Conservation (phyloP, 345 rosid genomes). For the Raphanus sativus region DNA sequence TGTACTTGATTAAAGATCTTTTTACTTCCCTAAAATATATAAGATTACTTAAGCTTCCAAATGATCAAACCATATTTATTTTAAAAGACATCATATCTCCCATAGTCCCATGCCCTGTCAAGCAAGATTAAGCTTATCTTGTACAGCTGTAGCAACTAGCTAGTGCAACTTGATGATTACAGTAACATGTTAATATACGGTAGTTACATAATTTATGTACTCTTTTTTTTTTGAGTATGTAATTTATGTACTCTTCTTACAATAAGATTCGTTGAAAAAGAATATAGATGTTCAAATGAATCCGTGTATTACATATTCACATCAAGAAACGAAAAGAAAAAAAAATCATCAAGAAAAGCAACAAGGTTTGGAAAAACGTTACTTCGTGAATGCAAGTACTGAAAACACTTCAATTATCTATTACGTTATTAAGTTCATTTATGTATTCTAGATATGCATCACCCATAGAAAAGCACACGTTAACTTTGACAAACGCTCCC, state of each 20-base stretch:
- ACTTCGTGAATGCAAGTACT: background rate
- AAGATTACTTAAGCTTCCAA: constrained; percentile 16
- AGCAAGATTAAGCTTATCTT: constrained; percentile 28
- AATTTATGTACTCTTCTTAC: background rate
- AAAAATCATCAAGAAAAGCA: background rate
- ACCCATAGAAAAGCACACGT: no score
- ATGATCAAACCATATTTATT: background rate
- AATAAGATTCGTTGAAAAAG: background rate
- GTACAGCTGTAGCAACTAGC: constrained; percentile 12
- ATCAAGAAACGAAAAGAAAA: background rate
- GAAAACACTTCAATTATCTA: background rate
- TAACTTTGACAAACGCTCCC: no score
- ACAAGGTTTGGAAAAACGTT: background rate
- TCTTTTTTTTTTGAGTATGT: background rate
- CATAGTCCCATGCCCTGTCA: constrained; percentile 13
- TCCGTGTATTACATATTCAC: background rate
- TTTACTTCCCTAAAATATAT: background rate
- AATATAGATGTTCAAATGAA: background rate
- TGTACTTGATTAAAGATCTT: background rate
- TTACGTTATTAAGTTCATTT: background rate
- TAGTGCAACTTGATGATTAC: constrained; percentile 13
- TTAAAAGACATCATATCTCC: background rate
- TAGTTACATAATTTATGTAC: constrained; percentile 8
- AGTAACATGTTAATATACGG: background rate
- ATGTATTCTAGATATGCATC: background rate